Percentiles rank a stretch among this genome's conserved stretches.
Evolutionary conservation across 352 stramenopile species (phyloP).

Genomic region (Aphanomyces invadans): DNA sequence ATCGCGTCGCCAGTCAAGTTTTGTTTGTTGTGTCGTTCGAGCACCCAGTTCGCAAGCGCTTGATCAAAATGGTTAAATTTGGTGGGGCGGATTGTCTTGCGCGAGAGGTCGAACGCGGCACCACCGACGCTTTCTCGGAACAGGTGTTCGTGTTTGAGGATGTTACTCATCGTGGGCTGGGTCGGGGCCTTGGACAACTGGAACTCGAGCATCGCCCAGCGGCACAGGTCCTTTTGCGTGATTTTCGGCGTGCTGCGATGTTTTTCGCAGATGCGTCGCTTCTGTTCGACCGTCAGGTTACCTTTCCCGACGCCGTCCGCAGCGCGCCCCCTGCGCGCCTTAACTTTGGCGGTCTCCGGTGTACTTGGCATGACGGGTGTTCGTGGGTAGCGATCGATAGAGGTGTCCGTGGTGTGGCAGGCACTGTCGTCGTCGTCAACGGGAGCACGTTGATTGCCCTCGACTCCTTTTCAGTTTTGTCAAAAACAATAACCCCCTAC

Average conservation of each 20-base stretch:
- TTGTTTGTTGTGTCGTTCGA: slow-evolving; percentile 68
- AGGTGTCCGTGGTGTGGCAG: neutral
- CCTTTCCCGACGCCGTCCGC: slow-evolving; percentile 52
- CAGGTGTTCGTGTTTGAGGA: slow-evolving; percentile 70
- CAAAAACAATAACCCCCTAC: slow-evolving; percentile 25
- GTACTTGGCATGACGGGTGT: slow-evolving; percentile 1
- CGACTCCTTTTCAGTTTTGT: slow-evolving; percentile 14
- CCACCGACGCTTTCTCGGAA: slow-evolving; percentile 80
- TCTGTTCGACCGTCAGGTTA: slow-evolving; percentile 83
- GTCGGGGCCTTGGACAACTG: slow-evolving; percentile 69
- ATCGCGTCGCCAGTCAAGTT: slow-evolving; percentile 75
- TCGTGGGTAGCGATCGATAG: neutral
- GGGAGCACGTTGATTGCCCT: slow-evolving; percentile 1
- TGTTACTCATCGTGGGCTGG: slow-evolving; percentile 78
- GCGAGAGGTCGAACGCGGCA: slow-evolving; percentile 64
- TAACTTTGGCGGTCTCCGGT: slow-evolving; percentile 7
- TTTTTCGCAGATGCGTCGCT: slow-evolving; percentile 84
- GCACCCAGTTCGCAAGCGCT: slow-evolving; percentile 79
- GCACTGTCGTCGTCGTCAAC: neutral
- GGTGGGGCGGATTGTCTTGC: slow-evolving; percentile 79
- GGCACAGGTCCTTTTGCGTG: slow-evolving; percentile 78
- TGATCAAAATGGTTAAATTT: slow-evolving; percentile 68
- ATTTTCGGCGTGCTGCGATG: slow-evolving; percentile 76
- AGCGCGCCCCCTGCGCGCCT: slow-evolving; percentile 29
- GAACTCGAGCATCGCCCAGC: slow-evolving; percentile 85